Evolutionary conservation across 371 early-diverging fungal species (phyloP).

Genomic region (Apophysomyces elegans): DNA sequence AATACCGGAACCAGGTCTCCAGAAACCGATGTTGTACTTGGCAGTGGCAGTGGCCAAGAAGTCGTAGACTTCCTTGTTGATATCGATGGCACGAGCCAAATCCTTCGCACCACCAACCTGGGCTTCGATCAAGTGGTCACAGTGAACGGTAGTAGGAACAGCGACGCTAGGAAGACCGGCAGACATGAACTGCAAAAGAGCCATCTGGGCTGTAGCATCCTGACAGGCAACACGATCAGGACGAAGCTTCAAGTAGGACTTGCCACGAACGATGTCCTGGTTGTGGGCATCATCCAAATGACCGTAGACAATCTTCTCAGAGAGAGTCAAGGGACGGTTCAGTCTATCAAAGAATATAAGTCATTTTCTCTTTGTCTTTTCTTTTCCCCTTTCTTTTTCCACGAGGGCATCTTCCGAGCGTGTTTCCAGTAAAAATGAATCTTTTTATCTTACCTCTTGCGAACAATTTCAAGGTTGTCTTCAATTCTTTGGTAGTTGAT

Average conservation of each 20-base stretch:
- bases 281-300: slow-evolving; percentile 90
- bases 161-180: slow-evolving; percentile 87
- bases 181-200: slow-evolving; percentile 96
- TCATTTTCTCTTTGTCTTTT: background rate
- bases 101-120: slow-evolving; percentile 86
- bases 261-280: slow-evolving; percentile 85
- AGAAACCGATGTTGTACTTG: slow-evolving; percentile 96
- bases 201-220: slow-evolving; percentile 98
- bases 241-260: slow-evolving; percentile 87
- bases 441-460: slow-evolving; percentile 70
- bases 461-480: slow-evolving; percentile 88
- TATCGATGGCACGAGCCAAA: slow-evolving; percentile 84
- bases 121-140: slow-evolving; percentile 97
- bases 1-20: slow-evolving; percentile 96
- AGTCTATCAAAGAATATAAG: slow-evolving; percentile 42
- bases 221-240: slow-evolving; percentile 98
- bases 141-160: slow-evolving; percentile 94
- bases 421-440: background rate
- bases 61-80: slow-evolving; percentile 95
- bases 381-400: background rate
- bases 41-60: slow-evolving; percentile 86
- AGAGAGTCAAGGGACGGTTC: slow-evolving; percentile 83
- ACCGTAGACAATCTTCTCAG: slow-evolving; percentile 95
- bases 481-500: slow-evolving; percentile 94
- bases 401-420: background rate